Conservation (phyloP, 257 asterid species). For the Lycium ferocissimum region DNA sequence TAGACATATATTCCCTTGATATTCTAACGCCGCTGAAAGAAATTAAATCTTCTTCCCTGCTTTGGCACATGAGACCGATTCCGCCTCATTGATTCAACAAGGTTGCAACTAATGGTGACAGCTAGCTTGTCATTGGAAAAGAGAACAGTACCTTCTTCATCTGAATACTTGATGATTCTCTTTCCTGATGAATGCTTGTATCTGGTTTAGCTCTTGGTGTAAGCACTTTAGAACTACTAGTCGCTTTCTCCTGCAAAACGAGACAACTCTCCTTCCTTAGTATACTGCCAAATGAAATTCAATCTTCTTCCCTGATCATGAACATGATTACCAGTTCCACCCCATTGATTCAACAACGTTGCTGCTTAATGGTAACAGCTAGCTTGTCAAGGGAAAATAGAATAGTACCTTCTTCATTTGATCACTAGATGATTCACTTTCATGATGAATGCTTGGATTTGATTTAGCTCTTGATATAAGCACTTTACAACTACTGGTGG, state of each 20-base stretch:
- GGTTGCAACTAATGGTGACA: background rate
- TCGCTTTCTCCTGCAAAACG: conserved; percentile 57
- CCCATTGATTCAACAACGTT: background rate
- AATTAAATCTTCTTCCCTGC: conserved; percentile 10
- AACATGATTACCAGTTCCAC: background rate
- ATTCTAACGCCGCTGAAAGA: background rate
- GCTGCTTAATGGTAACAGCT: conserved; percentile 16
- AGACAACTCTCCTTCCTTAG: background rate
- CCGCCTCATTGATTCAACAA: conserved; percentile 17
- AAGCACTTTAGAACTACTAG: conserved; percentile 40
- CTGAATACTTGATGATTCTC: conserved; percentile 41
- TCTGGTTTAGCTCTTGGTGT: conserved; percentile 43
- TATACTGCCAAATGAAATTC: background rate
- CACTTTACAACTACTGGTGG: conserved; percentile 44
- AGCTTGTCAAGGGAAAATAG: conserved; percentile 5
- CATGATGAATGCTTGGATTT: conserved; percentile 42
- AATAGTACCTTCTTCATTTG: conserved; percentile 53
- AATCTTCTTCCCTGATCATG: background rate
- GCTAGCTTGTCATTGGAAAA: conserved; percentile 2
- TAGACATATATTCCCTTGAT: background rate
- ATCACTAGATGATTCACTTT: conserved; percentile 37
- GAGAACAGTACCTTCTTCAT: conserved; percentile 54
- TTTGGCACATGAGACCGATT: background rate
- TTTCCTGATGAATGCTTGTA: conserved; percentile 42
- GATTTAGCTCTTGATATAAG: conserved; percentile 42